phyloP scores from a whole-genome alignment of 2,329 filamentous ascomycete species.

The Aurifilum marmelostoma region DNA sequence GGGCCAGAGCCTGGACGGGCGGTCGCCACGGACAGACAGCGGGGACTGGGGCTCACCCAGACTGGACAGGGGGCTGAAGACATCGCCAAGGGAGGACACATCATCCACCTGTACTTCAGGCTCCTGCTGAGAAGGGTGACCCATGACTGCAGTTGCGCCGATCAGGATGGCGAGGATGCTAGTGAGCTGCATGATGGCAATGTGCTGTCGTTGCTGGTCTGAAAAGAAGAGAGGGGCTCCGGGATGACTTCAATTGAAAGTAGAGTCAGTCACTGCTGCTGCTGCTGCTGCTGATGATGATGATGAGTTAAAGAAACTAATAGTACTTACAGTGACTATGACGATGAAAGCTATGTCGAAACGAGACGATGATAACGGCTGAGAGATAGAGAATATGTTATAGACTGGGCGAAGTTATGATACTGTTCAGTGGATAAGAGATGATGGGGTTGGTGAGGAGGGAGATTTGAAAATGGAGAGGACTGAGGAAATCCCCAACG shows the following conservation, averaged over 20 bases:
- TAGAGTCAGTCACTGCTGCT: background rate
- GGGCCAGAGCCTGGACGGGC: constrained; percentile 1
- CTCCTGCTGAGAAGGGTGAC: background rate
- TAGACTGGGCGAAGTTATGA: background rate
- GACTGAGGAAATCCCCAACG: background rate
- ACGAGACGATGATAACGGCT: background rate
- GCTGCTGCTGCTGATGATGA: background rate
- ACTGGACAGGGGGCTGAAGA: background rate
- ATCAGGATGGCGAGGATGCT: background rate
- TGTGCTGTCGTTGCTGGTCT: background rate
- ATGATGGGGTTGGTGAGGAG: background rate
- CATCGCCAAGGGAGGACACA: background rate
- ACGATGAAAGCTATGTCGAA: background rate
- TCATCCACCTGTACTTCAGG: background rate
- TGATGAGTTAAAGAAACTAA: background rate
- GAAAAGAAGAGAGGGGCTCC: background rate
- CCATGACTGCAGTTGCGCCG: background rate
- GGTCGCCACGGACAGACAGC: background rate
- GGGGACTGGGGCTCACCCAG: background rate
- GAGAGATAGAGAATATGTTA: background rate
- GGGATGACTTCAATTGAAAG: background rate
- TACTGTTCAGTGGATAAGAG: background rate
- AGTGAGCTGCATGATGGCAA: background rate
- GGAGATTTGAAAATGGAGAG: background rate
- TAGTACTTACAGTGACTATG: background rate